phyloP scores from a whole-genome alignment of 2,329 filamentous ascomycete species.

The Mycosphaerella arachidis region DNA sequence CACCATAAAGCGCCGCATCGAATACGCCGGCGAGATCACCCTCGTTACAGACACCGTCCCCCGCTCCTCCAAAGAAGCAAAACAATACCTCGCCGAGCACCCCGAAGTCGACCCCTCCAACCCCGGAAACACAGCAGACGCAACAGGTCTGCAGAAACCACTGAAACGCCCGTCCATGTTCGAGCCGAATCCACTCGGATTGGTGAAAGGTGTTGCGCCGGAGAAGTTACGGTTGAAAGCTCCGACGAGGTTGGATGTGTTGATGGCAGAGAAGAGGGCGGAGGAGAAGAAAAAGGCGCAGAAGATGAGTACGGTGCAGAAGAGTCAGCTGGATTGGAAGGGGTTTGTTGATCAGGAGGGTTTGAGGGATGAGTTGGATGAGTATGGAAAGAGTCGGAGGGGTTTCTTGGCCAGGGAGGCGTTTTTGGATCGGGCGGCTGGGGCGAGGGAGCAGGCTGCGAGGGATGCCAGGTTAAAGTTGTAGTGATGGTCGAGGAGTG shows the following conservation, averaged over 20 bases:
- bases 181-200: slow-evolving; percentile 47
- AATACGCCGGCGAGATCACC: slow-evolving; percentile 53
- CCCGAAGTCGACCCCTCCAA: slow-evolving; percentile 32
- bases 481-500: slow-evolving; percentile 5
- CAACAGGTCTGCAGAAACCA: slow-evolving; percentile 35
- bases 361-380: slow-evolving; percentile 57
- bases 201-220: slow-evolving; percentile 43
- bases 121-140: slow-evolving; percentile 14
- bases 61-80: slow-evolving; percentile 52
- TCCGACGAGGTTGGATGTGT: slow-evolving; percentile 29
- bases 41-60: slow-evolving; percentile 52
- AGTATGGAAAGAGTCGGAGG: slow-evolving; percentile 58
- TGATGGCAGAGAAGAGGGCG: slow-evolving; percentile 30
- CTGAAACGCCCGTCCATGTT: slow-evolving; percentile 46
- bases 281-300: slow-evolving; percentile 38
- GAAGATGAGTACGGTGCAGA: slow-evolving; percentile 64
- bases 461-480: slow-evolving; percentile 47
- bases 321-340: slow-evolving; percentile 62
- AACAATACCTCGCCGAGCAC: slow-evolving; percentile 46
- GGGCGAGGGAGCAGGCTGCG: slow-evolving; percentile 53
- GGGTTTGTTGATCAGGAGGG: slow-evolving; percentile 59
- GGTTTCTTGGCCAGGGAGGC: slow-evolving; percentile 59
- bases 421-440: slow-evolving; percentile 57
- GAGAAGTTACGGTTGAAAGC: slow-evolving; percentile 40
- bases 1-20: slow-evolving; percentile 54